Evolutionary conservation across 371 early-diverging fungal species (phyloP).

Genomic region (Lichtheimia ornata): DNA sequence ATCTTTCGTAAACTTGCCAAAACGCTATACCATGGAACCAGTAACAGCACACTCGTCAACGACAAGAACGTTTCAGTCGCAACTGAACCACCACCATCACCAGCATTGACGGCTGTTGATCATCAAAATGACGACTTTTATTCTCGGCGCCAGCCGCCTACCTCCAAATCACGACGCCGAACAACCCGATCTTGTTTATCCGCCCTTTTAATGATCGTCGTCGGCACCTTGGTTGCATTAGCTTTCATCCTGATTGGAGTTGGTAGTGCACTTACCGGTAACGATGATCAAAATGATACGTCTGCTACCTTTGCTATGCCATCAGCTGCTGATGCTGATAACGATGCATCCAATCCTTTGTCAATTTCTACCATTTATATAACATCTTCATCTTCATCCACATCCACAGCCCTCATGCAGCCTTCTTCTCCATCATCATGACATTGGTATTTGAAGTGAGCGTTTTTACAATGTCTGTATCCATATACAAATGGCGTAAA

Average conservation of each 20-base stretch:
- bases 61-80: neutral
- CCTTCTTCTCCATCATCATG: too few relatives aligned
- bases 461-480: too few relatives aligned
- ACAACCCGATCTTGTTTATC: constrained; percentile 4
- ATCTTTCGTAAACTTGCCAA: neutral
- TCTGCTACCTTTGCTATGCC: too few relatives aligned
- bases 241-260: constrained; percentile 20
- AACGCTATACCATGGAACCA: neutral
- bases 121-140: neutral
- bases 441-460: too few relatives aligned
- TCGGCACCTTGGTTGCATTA: constrained; percentile 16
- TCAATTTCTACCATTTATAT: too few relatives aligned
- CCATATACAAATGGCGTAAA: too few relatives aligned
- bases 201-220: constrained; percentile 11
- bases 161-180: neutral
- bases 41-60: neutral
- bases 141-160: neutral
- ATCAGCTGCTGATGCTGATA: too few relatives aligned
- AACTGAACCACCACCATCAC: neutral
- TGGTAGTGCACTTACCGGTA: constrained; percentile 9
- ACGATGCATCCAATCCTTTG: too few relatives aligned
- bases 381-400: too few relatives aligned
- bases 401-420: too few relatives aligned
- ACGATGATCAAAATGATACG: neutral
- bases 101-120: neutral